Percentiles rank a stretch among this genome's conserved stretches.
Conservation (phyloP, 208 protist species). For the Leishmania guyanensis region DNA sequence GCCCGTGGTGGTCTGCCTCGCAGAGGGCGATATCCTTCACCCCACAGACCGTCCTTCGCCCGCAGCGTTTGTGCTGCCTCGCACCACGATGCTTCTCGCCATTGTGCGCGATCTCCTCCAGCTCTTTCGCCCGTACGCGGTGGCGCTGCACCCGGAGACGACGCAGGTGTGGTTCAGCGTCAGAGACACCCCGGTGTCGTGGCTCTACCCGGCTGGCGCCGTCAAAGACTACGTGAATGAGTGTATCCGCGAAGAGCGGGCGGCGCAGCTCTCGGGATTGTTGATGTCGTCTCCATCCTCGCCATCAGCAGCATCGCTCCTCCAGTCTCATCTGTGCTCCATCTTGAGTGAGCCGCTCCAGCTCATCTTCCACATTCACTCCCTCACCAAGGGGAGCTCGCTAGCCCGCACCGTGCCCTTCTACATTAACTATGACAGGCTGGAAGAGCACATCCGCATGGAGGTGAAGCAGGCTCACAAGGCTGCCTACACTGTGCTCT, state of each 20-base stretch:
- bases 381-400: constrained; percentile 32
- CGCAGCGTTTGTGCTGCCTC: constrained; percentile 60
- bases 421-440: constrained; percentile 39
- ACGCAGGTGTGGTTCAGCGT: constrained; percentile 72
- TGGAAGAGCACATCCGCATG: constrained; percentile 47
- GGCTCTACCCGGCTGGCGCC: constrained; percentile 66
- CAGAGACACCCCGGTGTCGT: constrained; percentile 43
- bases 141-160: constrained; percentile 33
- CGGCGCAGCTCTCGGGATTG: constrained; percentile 11
- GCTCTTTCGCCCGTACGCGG: constrained; percentile 50
- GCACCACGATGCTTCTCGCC: constrained; percentile 67
- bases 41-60: constrained; percentile 41
- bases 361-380: constrained; percentile 47
- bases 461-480: constrained; percentile 57
- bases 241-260: constrained; percentile 18
- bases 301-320: not conserved
- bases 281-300: not conserved
- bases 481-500: constrained; percentile 51
- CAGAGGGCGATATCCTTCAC: constrained; percentile 46
- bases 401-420: constrained; percentile 35
- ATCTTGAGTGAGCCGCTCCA: constrained; percentile 40
- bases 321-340: constrained; percentile 23
- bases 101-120: constrained; percentile 52
- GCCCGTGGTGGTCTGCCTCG: constrained; percentile 66
- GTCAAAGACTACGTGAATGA: constrained; percentile 70